A percentile compares a stretch with the other conserved stretches of the same genome.
phyloP scores from a whole-genome alignment of 306 rosid species.

The Cercis canadensis region DNA sequence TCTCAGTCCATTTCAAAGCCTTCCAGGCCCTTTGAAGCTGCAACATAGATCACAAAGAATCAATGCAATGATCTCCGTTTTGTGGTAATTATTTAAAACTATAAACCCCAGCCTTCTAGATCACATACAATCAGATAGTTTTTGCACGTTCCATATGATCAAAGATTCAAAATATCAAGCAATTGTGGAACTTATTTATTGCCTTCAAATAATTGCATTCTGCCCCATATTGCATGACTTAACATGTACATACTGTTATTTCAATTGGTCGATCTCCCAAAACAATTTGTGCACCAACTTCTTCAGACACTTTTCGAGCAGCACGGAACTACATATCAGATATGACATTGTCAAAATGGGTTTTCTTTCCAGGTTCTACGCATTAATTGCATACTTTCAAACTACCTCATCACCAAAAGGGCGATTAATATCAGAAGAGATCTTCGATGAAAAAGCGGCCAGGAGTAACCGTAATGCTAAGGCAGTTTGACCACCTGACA shows the following conservation, averaged over 20 bases:
- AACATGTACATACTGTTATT: slow-evolving; percentile 72
- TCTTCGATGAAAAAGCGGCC: slow-evolving; percentile 83
- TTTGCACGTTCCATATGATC: too few relatives aligned
- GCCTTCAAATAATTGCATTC: background rate
- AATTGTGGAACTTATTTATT: background rate
- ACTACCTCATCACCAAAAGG: slow-evolving; percentile 92
- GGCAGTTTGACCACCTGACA: slow-evolving; percentile 88
- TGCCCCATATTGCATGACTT: slow-evolving; percentile 20
- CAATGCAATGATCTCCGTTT: background rate
- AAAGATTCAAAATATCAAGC: slow-evolving; percentile 19
- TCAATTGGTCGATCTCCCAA: slow-evolving; percentile 95
- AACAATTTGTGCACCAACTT: slow-evolving; percentile 84
- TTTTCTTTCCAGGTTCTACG: background rate
- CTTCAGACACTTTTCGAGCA: slow-evolving; percentile 88
- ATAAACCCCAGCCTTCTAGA: slow-evolving; percentile 15
- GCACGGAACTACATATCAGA: slow-evolving; percentile 69
- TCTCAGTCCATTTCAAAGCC: slow-evolving; percentile 76
- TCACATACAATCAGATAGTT: too few relatives aligned
- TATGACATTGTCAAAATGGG: background rate
- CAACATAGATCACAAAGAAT: slow-evolving; percentile 38
- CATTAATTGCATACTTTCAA: slow-evolving; percentile 8
- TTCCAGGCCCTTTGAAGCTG: slow-evolving; percentile 97
- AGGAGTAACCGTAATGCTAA: slow-evolving; percentile 84
- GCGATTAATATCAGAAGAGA: slow-evolving; percentile 76
- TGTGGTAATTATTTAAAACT: background rate